Base-by-base conservation (phyloP, 768 basidiomycete genomes). In the Trametes punicea region DNA sequence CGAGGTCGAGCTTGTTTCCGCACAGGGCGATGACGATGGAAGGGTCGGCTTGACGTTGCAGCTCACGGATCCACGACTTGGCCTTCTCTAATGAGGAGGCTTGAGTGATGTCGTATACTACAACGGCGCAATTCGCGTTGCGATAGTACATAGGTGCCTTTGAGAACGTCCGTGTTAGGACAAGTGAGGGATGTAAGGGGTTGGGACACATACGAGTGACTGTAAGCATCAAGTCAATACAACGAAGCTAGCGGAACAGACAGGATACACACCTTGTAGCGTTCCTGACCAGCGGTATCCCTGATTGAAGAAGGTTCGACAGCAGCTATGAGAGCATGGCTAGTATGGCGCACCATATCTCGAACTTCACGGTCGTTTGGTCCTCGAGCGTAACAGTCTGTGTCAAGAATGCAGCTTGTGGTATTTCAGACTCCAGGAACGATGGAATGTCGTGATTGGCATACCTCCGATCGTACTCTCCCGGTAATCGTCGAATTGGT, bases 121-220 rank as follows among this genome's bases (percentile, higher is more conserved):
- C 93, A 25, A 96, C 90, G 23, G 93, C 93, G 65, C 92, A 93
- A 67, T 94, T 90, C 67, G 91, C 92, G 62, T 93, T 93, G 62
- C 93, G 87, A 74, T 97, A 97, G 77, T 96, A 96, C 93, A 95
- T 96, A 53, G 92, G 93, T 33, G 92, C 91, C 84, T 93, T 53
- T 20, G 20, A 15, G 2, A 18, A 54, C 50, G 55, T 11, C n/a
- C 3, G 33, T 34, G 53, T 29, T 13, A 18, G 46, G 46, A 30
- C 5, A n/a, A 7, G 38, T 26, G 30, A 25, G 27, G 20, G 20
- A 20, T 10, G 52, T 36, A 20, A 40, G 11, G 16, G 20, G 23
- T 23, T 10, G 26, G 15, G 15, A 46, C 31, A 73, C 81, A 55
- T 72, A 81, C 78, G 59, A 80, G 75, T 11, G 80, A 79, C 76